Evolutionary conservation across 345 rosid species (phyloP).

Genomic region (Salix exigua): DNA sequence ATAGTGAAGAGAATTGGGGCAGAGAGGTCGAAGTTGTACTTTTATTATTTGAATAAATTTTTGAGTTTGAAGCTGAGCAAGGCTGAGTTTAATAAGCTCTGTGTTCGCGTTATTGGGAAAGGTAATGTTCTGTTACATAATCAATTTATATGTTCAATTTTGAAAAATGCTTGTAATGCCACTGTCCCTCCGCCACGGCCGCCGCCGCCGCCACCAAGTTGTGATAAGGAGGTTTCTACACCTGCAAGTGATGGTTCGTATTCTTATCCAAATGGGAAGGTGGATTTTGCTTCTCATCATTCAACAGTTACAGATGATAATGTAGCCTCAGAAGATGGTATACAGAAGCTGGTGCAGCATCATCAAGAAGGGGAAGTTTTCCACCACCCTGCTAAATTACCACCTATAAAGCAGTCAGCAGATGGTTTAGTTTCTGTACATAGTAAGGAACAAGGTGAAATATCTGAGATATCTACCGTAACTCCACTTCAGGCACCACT

Average conservation of each 20-base stretch:
- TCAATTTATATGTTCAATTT: constrained; percentile 38
- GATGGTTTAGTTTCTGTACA: constrained; percentile 21
- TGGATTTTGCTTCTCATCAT: constrained; percentile 18
- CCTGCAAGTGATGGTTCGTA: constrained; percentile 8
- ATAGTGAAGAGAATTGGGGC: constrained; percentile 36
- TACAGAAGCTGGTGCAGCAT: constrained; percentile 22
- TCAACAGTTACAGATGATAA: constrained; percentile 9
- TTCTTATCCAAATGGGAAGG: constrained; percentile 27
- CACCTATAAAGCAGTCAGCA: not conserved
- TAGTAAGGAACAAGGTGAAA: constrained; percentile 17
- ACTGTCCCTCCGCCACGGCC: constrained; percentile 22
- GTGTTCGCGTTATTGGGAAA: constrained; percentile 35
- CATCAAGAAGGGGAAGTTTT: constrained; percentile 31
- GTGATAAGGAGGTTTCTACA: constrained; percentile 11
- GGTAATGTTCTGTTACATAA: constrained; percentile 40
- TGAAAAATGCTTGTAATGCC: constrained; percentile 41
- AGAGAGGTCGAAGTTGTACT: constrained; percentile 36
- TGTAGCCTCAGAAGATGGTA: constrained; percentile 12
- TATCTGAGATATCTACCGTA: constrained; percentile 17
- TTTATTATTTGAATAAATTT: constrained; percentile 31
- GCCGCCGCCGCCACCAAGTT: constrained; percentile 20
- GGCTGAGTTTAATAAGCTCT: constrained; percentile 33
- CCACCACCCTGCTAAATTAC: constrained; percentile 8
- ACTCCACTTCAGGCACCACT: constrained; percentile 35
- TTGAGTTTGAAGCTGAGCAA: constrained; percentile 35